A percentile compares a stretch with the other conserved stretches of the same genome.
Evolutionary conservation across 371 early-diverging fungal genomes (phyloP).

Genomic region (Coemansia linderi): DNA sequence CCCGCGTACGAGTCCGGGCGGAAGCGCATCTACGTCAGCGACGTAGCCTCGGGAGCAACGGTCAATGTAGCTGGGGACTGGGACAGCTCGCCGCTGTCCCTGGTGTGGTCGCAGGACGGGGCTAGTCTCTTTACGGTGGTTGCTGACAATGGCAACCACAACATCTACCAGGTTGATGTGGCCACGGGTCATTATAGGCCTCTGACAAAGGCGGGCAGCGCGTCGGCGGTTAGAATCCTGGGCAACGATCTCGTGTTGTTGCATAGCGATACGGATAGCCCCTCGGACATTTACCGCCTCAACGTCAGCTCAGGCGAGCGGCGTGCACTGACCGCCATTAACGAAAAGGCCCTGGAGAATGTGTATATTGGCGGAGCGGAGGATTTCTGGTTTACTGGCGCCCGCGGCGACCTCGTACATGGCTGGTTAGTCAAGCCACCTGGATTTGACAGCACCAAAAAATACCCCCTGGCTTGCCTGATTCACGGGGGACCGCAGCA

Average conservation of each 20-base stretch:
- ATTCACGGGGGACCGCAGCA: slow-evolving; percentile 87
- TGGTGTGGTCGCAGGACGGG: slow-evolving; percentile 63
- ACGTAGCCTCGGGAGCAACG: slow-evolving; percentile 45
- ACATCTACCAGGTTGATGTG: slow-evolving; percentile 59
- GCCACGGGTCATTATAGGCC: slow-evolving; percentile 13
- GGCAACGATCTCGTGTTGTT: slow-evolving; percentile 57
- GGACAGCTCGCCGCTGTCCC: slow-evolving; percentile 64
- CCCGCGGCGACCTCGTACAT: slow-evolving; percentile 64
- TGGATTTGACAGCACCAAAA: slow-evolving; percentile 58
- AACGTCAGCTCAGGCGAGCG: slow-evolving; percentile 5
- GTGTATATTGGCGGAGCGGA: slow-evolving; percentile 61
- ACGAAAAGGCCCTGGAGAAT: slow-evolving; percentile 45
- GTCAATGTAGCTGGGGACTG: slow-evolving; percentile 60
- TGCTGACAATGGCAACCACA: slow-evolving; percentile 61
- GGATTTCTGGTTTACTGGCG: slow-evolving; percentile 68
- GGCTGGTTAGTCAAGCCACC: slow-evolving; percentile 74
- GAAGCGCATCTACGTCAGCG: slow-evolving; percentile 65
- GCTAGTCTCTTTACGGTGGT: slow-evolving; percentile 61
- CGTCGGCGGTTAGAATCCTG: slow-evolving; percentile 5
- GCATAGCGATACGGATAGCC: slow-evolving; percentile 49
- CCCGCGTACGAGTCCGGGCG: slow-evolving; percentile 77
- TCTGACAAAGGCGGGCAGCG: slow-evolving; percentile 51
- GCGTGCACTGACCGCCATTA: slow-evolving; percentile 58
- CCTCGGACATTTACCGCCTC: slow-evolving; percentile 19
- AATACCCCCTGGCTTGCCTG: slow-evolving; percentile 77